Conservation (phyloP, 1,139 yeast genomes). For the Kodamaea sp. region DNA sequence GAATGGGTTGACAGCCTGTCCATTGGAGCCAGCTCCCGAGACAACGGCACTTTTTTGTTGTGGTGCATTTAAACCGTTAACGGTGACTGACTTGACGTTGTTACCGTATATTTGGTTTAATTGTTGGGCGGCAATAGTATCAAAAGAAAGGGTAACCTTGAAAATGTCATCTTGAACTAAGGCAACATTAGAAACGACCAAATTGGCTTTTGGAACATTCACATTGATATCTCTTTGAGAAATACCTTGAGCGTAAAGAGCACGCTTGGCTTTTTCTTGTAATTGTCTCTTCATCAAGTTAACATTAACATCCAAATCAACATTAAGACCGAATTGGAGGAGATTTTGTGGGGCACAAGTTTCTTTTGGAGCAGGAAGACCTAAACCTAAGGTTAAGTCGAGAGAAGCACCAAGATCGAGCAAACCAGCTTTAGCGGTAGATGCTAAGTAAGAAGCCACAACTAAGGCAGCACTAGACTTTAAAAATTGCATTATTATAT, state of each 20-base stretch:
- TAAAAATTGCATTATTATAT: constrained; percentile 12
- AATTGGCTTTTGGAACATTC: constrained; percentile 27
- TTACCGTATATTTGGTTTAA: constrained; percentile 10
- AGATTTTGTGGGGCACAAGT: constrained; percentile 10
- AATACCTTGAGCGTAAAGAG: constrained; percentile 3
- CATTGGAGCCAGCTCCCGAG: constrained; percentile 6
- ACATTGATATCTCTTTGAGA: constrained; percentile 1
- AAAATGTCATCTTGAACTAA: constrained; percentile 23
- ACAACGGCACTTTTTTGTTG: constrained; percentile 6
- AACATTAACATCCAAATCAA: constrained; percentile 13
- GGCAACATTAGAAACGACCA: constrained; percentile 25
- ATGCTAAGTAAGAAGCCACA: constrained; percentile 11
- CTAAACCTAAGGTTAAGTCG: constrained; percentile 10
- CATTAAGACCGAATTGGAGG: constrained; percentile 14
- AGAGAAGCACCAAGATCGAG: constrained; percentile 11
- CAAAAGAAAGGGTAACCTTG: constrained; percentile 25
- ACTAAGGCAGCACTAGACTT: constrained; percentile 15
- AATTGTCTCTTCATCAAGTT: constrained; percentile 11
- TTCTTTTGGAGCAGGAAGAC: constrained; percentile 6
- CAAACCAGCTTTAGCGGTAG: constrained; percentile 11
- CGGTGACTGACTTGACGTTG: constrained; percentile 14
- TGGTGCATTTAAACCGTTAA: constrained; percentile 12
- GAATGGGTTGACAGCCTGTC: constrained; percentile 15
- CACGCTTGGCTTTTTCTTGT: constrained; percentile 10
- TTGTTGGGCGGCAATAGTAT: constrained; percentile 12